phyloP scores from a whole-genome alignment of 176 grass and related monocot genomes.

The Chrysopogon serrulatus region DNA sequence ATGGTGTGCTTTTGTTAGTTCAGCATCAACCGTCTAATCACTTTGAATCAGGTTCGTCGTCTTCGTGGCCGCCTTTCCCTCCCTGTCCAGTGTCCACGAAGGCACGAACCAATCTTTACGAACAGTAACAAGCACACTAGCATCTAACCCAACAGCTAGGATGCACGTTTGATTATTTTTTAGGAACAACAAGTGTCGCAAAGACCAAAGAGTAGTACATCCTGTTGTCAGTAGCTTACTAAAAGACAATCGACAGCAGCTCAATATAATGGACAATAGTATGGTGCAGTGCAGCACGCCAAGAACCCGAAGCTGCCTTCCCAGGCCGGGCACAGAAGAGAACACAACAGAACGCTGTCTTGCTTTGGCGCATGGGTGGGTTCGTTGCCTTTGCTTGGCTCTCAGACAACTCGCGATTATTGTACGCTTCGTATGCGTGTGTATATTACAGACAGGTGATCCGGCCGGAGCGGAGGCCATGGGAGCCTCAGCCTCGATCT shows the following conservation, averaged over 20 bases:
- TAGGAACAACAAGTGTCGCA: no score
- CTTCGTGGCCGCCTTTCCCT: not conserved
- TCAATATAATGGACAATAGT: no score
- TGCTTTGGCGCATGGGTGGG: not conserved
- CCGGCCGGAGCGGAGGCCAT: no score
- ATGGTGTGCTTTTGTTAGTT: not conserved
- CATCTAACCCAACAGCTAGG: not conserved
- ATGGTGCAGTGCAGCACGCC: not conserved
- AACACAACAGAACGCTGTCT: not conserved
- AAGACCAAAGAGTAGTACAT: no score
- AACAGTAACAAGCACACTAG: not conserved
- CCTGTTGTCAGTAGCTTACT: not conserved
- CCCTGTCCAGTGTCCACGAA: no score
- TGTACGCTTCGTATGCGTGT: not conserved
- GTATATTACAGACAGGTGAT: no score
- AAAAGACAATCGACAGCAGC: not conserved
- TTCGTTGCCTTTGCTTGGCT: not conserved
- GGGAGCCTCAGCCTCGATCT: no score
- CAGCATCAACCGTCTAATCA: not conserved
- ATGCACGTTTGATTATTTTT: no score
- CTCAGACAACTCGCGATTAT: not conserved
- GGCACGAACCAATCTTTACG: not conserved
- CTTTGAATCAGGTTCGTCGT: not conserved
- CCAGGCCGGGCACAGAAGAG: not conserved
- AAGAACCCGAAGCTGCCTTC: constrained; percentile 1